phyloP scores from a whole-genome alignment of 2,329 filamentous ascomycete species.

The Fusarium sacchari region DNA sequence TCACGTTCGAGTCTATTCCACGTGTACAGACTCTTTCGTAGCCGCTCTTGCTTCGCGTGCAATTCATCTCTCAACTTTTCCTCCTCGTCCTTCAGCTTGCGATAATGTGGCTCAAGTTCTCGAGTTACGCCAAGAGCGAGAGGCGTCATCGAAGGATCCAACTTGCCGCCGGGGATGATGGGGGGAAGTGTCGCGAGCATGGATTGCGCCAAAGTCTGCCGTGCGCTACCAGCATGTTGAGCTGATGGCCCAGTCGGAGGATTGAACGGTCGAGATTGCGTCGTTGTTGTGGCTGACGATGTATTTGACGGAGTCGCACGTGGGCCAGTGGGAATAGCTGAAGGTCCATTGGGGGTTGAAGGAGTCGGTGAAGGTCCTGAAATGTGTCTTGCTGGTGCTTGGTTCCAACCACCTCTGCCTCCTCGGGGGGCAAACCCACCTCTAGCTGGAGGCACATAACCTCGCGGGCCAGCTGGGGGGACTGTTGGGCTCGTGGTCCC shows the following conservation, averaged over 20 bases:
- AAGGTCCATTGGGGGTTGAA: conserved; percentile 52
- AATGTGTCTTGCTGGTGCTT: conserved; percentile 47
- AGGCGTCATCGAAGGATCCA: conserved; percentile 59
- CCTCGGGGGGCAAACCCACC: conserved; percentile 58
- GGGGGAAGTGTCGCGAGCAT: conserved; percentile 62
- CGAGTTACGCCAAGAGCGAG: conserved; percentile 59
- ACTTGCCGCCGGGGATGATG: conserved; percentile 64
- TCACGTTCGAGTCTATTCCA: conserved; percentile 68
- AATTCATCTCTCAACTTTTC: conserved; percentile 66
- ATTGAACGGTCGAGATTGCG: conserved; percentile 61
- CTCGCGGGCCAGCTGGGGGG: conserved; percentile 65
- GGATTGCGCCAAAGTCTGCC: conserved; percentile 62
- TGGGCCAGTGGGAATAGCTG: conserved; percentile 61
- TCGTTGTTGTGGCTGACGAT: conserved; percentile 52
- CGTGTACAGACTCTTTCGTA: conserved; percentile 61
- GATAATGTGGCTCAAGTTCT: conserved; percentile 64
- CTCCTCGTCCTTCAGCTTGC: conserved; percentile 66
- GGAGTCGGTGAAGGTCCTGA: conserved; percentile 51
- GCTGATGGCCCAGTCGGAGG: conserved; percentile 65
- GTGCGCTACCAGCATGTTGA: conserved; percentile 50
- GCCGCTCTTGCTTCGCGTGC: conserved; percentile 62
- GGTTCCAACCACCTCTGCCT: conserved; percentile 58
- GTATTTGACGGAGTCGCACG: conserved; percentile 49
- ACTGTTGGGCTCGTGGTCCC: conserved; percentile 58
- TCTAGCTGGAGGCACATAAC: conserved; percentile 59